Conservation (phyloP, 1,284 basidiomycete genomes). For the Microbotryum lychnidis-dioicae region DNA sequence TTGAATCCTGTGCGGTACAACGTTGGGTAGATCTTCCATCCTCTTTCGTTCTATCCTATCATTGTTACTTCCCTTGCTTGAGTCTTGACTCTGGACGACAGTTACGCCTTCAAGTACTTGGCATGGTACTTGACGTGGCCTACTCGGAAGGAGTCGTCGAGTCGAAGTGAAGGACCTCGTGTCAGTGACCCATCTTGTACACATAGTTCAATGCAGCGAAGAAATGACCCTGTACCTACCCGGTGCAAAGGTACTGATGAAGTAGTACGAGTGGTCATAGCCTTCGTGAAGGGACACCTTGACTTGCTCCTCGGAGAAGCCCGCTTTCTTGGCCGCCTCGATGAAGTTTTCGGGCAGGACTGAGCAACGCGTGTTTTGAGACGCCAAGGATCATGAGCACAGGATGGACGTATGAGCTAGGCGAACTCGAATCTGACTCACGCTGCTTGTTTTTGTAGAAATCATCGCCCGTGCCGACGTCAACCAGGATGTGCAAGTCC, state of each 20-base stretch:
- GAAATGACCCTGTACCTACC: constrained; percentile 7
- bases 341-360: constrained; percentile 81
- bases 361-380: not conserved
- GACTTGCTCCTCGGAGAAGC: constrained; percentile 67
- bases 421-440: not conserved
- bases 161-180: no score
- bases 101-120: constrained; percentile 43
- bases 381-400: not conserved
- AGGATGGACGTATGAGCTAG: not conserved
- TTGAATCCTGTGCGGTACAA: no score
- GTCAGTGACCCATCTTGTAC: not conserved
- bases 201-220: not conserved
- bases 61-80: no score
- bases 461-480: constrained; percentile 45
- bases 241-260: constrained; percentile 60
- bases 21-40: no score
- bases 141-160: not conserved
- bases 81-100: no score
- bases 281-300: constrained; percentile 67
- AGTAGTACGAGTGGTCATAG: constrained; percentile 84
- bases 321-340: constrained; percentile 62
- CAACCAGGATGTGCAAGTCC: constrained; percentile 66
- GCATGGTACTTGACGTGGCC: constrained; percentile 47
- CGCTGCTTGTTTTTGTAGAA: constrained; percentile 37
- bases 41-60: no score